Base-by-base conservation (phyloP, 169 alveolate species). In the Plasmodium chabaudi region DNA sequence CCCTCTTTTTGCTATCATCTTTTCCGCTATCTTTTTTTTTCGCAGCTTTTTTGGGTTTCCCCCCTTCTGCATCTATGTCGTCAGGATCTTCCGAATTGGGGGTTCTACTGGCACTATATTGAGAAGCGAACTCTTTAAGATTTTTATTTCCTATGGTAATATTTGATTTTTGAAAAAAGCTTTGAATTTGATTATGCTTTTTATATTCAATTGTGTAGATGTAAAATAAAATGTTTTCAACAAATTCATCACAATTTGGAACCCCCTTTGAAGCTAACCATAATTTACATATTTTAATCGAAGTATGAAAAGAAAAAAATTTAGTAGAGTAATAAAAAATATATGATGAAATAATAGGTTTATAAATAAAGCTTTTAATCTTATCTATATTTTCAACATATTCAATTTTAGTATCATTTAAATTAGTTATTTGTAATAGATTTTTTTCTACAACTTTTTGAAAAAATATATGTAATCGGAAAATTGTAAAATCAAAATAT, bases 261-360 rank as follows among this genome's bases (percentile, higher is more conserved):
- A 75, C 25, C 0, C 88, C 88, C 15, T 75, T 75, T 0, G 68
- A 61, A 10, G 51, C 25, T n/a, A 17, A 46, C 88, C 88, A 75
- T 7, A 75, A 55, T 39, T 75, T 75, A 15, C 88, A 75, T 55
- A 75, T 75, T 53, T 75, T 75, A 4, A 75, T 25, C 1, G 88
- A 46, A 9, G 63, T 23, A 9, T 75, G 73, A n/a, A 75, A 75
- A 53, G 88, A 60, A 1, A 25, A 15, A 64, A 75, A 75, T 75
- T 75, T 75, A 9, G 63, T 75, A 9, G 73, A 9, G 23, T 75
- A 75, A 56, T 21, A 61, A 75, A 46, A 75, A 55, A 75, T 53
- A 47, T 61, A 75, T 0, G 88, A 75, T 1, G 88, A 75, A 13
- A 75, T 65, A 7, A 75, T 9, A 53, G 88, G 88, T 61, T 61